phyloP scores from a whole-genome alignment of 2,329 filamentous ascomycete genomes.

The Aspergillus pseudoterreus region DNA sequence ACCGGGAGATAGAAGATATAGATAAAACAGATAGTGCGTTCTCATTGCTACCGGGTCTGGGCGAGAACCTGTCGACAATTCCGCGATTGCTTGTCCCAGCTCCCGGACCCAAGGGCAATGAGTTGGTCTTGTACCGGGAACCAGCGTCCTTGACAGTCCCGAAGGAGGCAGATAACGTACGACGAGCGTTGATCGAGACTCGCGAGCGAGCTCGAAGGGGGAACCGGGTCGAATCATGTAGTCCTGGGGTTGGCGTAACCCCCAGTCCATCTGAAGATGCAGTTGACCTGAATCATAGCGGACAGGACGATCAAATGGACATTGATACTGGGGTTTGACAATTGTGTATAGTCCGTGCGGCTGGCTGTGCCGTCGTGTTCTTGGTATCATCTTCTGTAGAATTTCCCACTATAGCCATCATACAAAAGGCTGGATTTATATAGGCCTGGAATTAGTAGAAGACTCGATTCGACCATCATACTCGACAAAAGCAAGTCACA shows the following conservation, averaged over 20 bases:
- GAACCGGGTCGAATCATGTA: neutral
- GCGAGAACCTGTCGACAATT: conserved; percentile 70
- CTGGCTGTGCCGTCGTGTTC: too few relatives aligned
- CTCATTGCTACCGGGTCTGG: conserved; percentile 80
- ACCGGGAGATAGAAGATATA: conserved; percentile 74
- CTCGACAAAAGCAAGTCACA: too few relatives aligned
- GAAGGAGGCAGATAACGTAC: conserved; percentile 28
- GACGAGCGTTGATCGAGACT: conserved; percentile 11
- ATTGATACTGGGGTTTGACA: neutral
- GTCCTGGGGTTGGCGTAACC: neutral
- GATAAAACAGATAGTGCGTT: conserved; percentile 60
- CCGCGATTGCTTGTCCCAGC: conserved; percentile 64
- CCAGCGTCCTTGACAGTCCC: conserved; percentile 73
- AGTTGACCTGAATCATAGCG: neutral
- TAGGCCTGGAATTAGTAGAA: too few relatives aligned
- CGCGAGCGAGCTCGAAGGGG: conserved; percentile 9
- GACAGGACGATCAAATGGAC: neutral
- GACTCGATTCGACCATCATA: too few relatives aligned
- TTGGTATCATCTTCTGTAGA: too few relatives aligned
- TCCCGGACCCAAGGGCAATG: conserved; percentile 55
- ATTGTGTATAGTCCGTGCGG: too few relatives aligned
- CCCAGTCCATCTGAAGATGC: neutral
- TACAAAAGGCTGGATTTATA: too few relatives aligned
- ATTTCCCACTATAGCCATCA: too few relatives aligned
- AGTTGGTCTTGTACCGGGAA: conserved; percentile 78